Evolutionary conservation across 164 flowering plant species (phyloP), one percentile per base, ranked within the genome.

Genomic region (Chimonanthus salicifolius): DNA sequence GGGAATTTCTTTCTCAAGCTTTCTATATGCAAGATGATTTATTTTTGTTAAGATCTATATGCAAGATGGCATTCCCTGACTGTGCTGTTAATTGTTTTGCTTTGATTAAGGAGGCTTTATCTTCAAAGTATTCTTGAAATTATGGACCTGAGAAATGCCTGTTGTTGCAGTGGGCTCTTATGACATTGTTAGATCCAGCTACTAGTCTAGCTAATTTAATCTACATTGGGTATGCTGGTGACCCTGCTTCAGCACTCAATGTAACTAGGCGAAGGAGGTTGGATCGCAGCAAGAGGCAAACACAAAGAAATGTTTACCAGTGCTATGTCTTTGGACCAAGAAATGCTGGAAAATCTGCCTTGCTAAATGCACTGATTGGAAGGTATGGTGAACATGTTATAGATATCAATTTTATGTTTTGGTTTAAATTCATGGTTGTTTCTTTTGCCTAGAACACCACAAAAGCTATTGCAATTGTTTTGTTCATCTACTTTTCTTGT

Each of bases 311-410:
- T 79, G 97, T 94, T 74, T 86, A 82, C 83, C 98, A 94, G 74
- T 96, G 99, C 80, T 93, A 88, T 82, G 97, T 96, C 72, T 92
- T 93, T 87, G 99, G 99, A 67, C 98, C 99, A 20, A 85, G 78
- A 78, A 84, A 82, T 75, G 85, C 97, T 74, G 99, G 99, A 58
- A 96, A 96, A 54, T 88, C 98, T 69, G 86, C 91, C 49, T 74
- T 96, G 67, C 71, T 96, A 78, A 88, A 88, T 82, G 85, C 97
- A 64, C 88, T 92, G 74, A 73, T 92, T 71, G 97, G 92, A 87
- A 96, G 98, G 99, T 93, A 4, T 15, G 63, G 11, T 48, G 60
- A 62, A 15, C 50, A 71, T 64, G 71, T 58, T 72, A 18, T 18
- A 10, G 2, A 5, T 2, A 5, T 20, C 18, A 48, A 49, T 33